Percentiles rank a stretch among this genome's conserved stretches.
phyloP scores from a whole-genome alignment of 768 basidiomycete species.

The Hortiboletus campestris region DNA sequence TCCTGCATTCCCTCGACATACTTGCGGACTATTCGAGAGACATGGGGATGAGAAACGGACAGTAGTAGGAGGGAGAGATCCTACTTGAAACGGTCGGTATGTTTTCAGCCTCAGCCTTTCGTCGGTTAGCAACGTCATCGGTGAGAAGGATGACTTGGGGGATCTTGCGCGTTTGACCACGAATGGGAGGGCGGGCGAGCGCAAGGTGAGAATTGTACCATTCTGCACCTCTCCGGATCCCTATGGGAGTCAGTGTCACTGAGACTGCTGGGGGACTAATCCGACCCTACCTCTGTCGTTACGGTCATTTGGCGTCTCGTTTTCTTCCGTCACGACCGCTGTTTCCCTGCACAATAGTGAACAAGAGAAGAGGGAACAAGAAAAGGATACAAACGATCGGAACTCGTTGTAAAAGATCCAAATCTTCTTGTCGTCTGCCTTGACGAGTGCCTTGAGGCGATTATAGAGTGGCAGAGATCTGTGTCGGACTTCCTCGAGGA shows the following conservation, averaged over 20 bases:
- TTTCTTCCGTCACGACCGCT: conserved; percentile 70
- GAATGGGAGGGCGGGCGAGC: conserved; percentile 48
- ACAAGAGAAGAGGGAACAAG: not conserved
- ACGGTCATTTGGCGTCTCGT: conserved; percentile 86
- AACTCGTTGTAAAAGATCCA: conserved; percentile 90
- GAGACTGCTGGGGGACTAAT: not conserved
- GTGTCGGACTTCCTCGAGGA: conserved; percentile 94
- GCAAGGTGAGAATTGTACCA: conserved; percentile 85
- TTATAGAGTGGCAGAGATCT: conserved; percentile 91
- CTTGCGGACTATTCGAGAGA: conserved; percentile 51
- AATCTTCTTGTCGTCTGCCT: conserved; percentile 80
- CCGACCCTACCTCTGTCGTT: conserved; percentile 78
- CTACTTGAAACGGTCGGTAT: conserved; percentile 64
- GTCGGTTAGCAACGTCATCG: conserved; percentile 83
- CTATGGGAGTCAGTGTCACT: conserved; percentile 38
- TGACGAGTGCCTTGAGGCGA: conserved; percentile 80
- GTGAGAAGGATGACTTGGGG: conserved; percentile 80
- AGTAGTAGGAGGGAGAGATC: not conserved
- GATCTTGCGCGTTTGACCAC: conserved; percentile 44
- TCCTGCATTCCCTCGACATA: conserved; percentile 79
- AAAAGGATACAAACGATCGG: conserved; percentile 54
- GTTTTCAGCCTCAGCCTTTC: conserved; percentile 66
- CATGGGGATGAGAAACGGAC: not conserved
- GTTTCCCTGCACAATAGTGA: conserved; percentile 58
- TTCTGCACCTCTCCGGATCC: conserved; percentile 80